Evolutionary conservation across 2,329 filamentous ascomycete species (phyloP).

Genomic region (Phialophora macrospora): DNA sequence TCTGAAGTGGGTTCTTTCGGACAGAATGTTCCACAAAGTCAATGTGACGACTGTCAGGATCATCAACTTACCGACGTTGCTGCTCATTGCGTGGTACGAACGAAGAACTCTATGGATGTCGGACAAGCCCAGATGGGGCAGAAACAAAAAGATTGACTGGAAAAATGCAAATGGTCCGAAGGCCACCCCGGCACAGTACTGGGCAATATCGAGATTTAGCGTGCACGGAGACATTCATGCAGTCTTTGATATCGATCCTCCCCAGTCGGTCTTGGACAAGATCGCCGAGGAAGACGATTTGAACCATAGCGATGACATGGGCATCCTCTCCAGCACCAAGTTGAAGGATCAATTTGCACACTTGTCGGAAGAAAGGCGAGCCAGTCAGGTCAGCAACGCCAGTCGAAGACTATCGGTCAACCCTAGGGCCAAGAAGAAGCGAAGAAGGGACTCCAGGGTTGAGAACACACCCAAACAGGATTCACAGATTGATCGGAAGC

Average conservation of each 20-base stretch:
- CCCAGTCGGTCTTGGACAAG: slow-evolving; percentile 62
- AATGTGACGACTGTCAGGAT: slow-evolving; percentile 76
- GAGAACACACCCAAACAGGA: slow-evolving; percentile 4
- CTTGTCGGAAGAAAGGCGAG: slow-evolving; percentile 12
- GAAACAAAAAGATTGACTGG: slow-evolving; percentile 34
- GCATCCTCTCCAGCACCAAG: slow-evolving; percentile 22
- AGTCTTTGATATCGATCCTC: slow-evolving; percentile 73
- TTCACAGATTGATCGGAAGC: slow-evolving; percentile 15
- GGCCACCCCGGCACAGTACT: slow-evolving; percentile 53
- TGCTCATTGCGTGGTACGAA: slow-evolving; percentile 73
- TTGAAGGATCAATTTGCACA: slow-evolving; percentile 21
- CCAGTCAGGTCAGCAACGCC: slow-evolving; percentile 18
- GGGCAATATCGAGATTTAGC: slow-evolving; percentile 70
- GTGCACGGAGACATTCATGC: slow-evolving; percentile 73
- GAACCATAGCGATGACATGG: slow-evolving; percentile 43
- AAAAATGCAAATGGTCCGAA: slow-evolving; percentile 32
- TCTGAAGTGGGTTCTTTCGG: slow-evolving; percentile 75
- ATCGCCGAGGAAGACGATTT: slow-evolving; percentile 63
- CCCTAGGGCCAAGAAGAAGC: slow-evolving; percentile 16
- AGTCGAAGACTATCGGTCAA: slow-evolving; percentile 15
- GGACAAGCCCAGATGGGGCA: slow-evolving; percentile 23
- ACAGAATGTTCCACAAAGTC: slow-evolving; percentile 88
- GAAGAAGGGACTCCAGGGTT: slow-evolving; percentile 14
- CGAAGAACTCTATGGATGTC: slow-evolving; percentile 67
- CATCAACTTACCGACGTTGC: slow-evolving; percentile 75